These are phyloP conservation scores for Dendrothele bispora DNA, from an alignment of 768 basidiomycete genomes.

Conservation along the genomic window DNA sequence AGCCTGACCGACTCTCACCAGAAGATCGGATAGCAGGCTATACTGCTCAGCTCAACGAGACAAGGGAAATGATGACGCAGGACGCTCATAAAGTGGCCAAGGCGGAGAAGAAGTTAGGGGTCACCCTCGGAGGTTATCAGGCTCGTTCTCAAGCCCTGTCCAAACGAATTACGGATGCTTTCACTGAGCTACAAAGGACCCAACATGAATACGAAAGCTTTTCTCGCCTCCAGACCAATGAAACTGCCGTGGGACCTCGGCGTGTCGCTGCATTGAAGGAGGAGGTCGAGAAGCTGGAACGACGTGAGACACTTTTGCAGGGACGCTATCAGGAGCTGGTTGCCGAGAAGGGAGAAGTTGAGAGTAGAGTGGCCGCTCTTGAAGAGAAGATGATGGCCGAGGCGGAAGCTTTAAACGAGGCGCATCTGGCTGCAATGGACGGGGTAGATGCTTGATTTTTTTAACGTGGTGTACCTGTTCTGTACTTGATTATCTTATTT, in stretches of 20 bases:
- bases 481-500: background rate
- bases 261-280: slow-evolving; percentile 78
- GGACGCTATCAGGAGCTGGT: slow-evolving; percentile 82
- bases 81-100: slow-evolving; percentile 83
- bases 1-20: slow-evolving; percentile 53
- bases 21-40: slow-evolving; percentile 69
- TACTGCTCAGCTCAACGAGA: slow-evolving; percentile 54
- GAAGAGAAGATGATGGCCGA: slow-evolving; percentile 89
- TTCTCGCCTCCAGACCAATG: slow-evolving; percentile 65
- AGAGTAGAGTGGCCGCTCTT: slow-evolving; percentile 55
- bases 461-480: slow-evolving; percentile 14
- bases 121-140: slow-evolving; percentile 91
- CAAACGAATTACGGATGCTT: slow-evolving; percentile 63
- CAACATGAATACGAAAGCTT: slow-evolving; percentile 82
- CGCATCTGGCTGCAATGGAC: slow-evolving; percentile 67
- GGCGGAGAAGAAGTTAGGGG: slow-evolving; percentile 85
- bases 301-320: slow-evolving; percentile 78
- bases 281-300: slow-evolving; percentile 81
- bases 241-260: slow-evolving; percentile 74
- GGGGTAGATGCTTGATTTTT: slow-evolving; percentile 22
- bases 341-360: slow-evolving; percentile 61
- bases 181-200: slow-evolving; percentile 66
- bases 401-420: slow-evolving; percentile 81
- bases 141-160: slow-evolving; percentile 66
- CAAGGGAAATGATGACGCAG: slow-evolving; percentile 70